phyloP scores from a whole-genome alignment of 331 rosid species.

The Prunus yedoensis region DNA sequence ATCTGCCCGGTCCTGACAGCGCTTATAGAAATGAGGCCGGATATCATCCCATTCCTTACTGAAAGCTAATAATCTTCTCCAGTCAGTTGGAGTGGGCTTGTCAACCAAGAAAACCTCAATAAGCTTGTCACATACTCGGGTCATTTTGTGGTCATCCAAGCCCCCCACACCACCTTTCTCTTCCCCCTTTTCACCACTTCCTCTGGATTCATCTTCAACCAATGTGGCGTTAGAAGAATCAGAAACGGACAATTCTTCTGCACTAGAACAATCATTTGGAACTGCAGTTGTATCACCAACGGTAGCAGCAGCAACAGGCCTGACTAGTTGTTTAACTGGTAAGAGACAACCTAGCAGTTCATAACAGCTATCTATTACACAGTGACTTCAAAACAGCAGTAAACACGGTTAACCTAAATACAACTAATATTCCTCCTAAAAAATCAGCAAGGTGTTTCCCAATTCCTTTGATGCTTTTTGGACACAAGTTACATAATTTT shows the following conservation, averaged over 20 bases:
- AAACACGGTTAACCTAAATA: background rate
- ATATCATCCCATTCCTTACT: slow-evolving; percentile 74
- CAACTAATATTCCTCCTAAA: background rate
- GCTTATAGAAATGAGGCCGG: slow-evolving; percentile 67
- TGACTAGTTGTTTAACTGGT: slow-evolving; percentile 29
- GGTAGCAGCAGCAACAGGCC: slow-evolving; percentile 27
- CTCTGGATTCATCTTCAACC: slow-evolving; percentile 9
- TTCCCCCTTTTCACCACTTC: slow-evolving; percentile 25
- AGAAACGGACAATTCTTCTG: slow-evolving; percentile 30
- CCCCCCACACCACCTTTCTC: slow-evolving; percentile 20
- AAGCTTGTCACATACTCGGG: slow-evolving; percentile 67
- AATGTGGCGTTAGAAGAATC: slow-evolving; percentile 23
- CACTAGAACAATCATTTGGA: slow-evolving; percentile 20
- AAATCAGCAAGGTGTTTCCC: background rate
- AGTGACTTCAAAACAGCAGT: background rate
- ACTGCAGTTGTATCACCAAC: slow-evolving; percentile 27
- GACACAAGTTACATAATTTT: background rate
- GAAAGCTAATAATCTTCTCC: slow-evolving; percentile 86
- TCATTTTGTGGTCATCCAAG: slow-evolving; percentile 52
- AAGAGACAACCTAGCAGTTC: slow-evolving; percentile 38
- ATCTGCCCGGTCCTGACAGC: slow-evolving; percentile 57
- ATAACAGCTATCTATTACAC: slow-evolving; percentile 4
- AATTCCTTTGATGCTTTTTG: background rate
- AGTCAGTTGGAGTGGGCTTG: slow-evolving; percentile 77
- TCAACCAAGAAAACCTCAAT: slow-evolving; percentile 90